Evolutionary conservation across 2,329 filamentous ascomycete species (phyloP), one percentile per base, ranked within the genome.

Genomic region (Ilyonectria destructans): DNA sequence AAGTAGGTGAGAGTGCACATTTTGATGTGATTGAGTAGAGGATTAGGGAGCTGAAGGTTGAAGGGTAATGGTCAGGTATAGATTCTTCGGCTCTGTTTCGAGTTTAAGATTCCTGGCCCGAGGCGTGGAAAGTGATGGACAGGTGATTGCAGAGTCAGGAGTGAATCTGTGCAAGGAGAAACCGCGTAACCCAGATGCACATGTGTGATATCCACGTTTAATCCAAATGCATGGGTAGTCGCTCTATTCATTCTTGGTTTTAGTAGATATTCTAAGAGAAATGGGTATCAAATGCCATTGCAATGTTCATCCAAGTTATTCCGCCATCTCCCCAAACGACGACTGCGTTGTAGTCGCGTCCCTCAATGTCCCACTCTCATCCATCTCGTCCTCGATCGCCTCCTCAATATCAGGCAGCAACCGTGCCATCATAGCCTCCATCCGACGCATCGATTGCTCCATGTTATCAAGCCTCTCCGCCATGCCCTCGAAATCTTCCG

Each of bases 1-100:
- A 83, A 87, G 77, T 85, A 84, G 29, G 79, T 82, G n/a, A 84
- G 81, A 19, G 74, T 71, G 76, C 87, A 89, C 87, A 89, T 88
- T 2, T 49, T 69, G 23, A 45, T 4, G 21, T 43, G 9, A 13
- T 48, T 17, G 17, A 2, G 6, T 43, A 13, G 6, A 13, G n/a
- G 12, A 5, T 33, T 35, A 3, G 35, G n/a, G 13, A 21, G 12
- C 3, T 17, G 15, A 7, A 2, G 3, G 19, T 10, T 4, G 7
- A 8, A 19, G n/a, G n/a, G 4, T 26, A 6, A 43, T 43, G 40
- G 40, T 15, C 7, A 9, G 33, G 10, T n/a, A 5, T n/a, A 7
- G 4, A n/a, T 60, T 58, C 12, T 9, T 48, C 23, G 12, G n/a
- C 23, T 10, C 6, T 23, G n/a, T 21, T 54, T 54, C 10, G 29